Percentiles rank a stretch among this genome's conserved stretches.
These are phyloP conservation scores for Biancaea sappan DNA, from an alignment of 306 rosid genomes.

Conservation along the genomic window DNA sequence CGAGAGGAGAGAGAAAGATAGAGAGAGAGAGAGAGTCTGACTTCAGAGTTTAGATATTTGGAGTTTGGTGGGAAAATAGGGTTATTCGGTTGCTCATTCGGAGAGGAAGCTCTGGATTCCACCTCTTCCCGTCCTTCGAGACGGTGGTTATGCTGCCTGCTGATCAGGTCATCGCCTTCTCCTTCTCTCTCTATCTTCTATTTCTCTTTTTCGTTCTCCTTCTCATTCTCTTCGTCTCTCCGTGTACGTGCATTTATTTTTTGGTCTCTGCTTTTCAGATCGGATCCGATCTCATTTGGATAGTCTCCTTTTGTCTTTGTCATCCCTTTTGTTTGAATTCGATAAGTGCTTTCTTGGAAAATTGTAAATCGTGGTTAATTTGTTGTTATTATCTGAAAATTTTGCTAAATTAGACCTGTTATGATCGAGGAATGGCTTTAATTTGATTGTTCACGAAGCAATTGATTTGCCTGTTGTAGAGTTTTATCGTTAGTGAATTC, in stretches of 20 bases:
- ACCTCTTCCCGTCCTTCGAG: slow-evolving; percentile 88
- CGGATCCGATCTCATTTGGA: slow-evolving; percentile 19
- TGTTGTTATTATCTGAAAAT: neutral
- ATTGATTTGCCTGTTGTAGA: slow-evolving; percentile 12
- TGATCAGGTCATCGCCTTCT: slow-evolving; percentile 55
- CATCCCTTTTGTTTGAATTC: slow-evolving; percentile 1
- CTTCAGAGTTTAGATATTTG: slow-evolving; percentile 23
- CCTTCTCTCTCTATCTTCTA: neutral
- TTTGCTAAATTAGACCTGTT: neutral
- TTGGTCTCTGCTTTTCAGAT: slow-evolving; percentile 22
- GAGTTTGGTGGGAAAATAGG: slow-evolving; percentile 26
- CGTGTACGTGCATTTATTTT: neutral
- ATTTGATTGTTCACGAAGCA: neutral
- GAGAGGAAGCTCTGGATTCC: slow-evolving; percentile 81
- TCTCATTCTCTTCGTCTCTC: neutral
- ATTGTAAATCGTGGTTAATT: neutral
- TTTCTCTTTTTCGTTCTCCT: neutral
- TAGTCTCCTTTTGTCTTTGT: slow-evolving; percentile 12
- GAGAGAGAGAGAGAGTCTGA: neutral
- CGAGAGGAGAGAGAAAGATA: neutral
- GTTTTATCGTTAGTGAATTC: slow-evolving; percentile 11
- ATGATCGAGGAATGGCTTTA: neutral
- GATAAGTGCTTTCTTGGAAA: neutral
- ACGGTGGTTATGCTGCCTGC: slow-evolving; percentile 88
- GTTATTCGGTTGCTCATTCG: neutral